A percentile compares a stretch with the other conserved stretches of the same genome.
phyloP scores from a whole-genome alignment of 2,329 filamentous ascomycete genomes.

The Penicillium sp. region DNA sequence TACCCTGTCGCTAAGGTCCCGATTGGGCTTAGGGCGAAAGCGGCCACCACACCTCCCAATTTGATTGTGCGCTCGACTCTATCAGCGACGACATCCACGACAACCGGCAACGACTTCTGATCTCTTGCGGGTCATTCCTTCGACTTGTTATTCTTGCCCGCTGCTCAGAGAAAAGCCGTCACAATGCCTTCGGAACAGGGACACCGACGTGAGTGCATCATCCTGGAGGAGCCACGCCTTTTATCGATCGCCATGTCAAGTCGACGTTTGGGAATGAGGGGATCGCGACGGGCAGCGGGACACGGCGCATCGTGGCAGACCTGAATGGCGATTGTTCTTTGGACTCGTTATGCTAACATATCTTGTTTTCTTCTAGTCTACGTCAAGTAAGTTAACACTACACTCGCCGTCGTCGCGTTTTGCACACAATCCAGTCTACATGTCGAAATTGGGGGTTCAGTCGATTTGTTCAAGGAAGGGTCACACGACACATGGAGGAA shows the following conservation, averaged over 20 bases:
- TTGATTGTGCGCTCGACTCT: slow-evolving; percentile 43
- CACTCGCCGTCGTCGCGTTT: slow-evolving; percentile 24
- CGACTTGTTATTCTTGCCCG: slow-evolving; percentile 46
- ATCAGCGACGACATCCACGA: slow-evolving; percentile 47
- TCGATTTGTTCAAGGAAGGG: slow-evolving; percentile 6
- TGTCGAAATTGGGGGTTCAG: slow-evolving; percentile 13
- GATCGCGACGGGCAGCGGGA: neutral
- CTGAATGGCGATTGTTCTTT: slow-evolving; percentile 3
- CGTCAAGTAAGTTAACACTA: slow-evolving; percentile 74
- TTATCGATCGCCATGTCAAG: slow-evolving; percentile 18
- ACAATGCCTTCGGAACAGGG: slow-evolving; percentile 87
- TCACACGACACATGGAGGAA: slow-evolving; percentile 13
- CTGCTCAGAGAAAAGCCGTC: slow-evolving; percentile 53
- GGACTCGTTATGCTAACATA: slow-evolving; percentile 33
- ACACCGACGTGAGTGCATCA: slow-evolving; percentile 75
- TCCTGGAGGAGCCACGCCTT: slow-evolving; percentile 14
- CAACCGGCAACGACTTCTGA: slow-evolving; percentile 44
- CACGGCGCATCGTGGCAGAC: slow-evolving; percentile 13
- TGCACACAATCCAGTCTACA: slow-evolving; percentile 22
- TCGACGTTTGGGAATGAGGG: slow-evolving; percentile 1
- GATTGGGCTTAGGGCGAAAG: slow-evolving; percentile 38
- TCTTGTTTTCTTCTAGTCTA: slow-evolving; percentile 63
- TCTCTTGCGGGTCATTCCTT: slow-evolving; percentile 43
- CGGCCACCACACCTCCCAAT: slow-evolving; percentile 42
- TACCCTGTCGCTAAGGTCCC: slow-evolving; percentile 45